These are phyloP conservation scores for Exserohilum rostratum DNA, from an alignment of 2,329 filamentous ascomycete species.

Conservation along the genomic window DNA sequence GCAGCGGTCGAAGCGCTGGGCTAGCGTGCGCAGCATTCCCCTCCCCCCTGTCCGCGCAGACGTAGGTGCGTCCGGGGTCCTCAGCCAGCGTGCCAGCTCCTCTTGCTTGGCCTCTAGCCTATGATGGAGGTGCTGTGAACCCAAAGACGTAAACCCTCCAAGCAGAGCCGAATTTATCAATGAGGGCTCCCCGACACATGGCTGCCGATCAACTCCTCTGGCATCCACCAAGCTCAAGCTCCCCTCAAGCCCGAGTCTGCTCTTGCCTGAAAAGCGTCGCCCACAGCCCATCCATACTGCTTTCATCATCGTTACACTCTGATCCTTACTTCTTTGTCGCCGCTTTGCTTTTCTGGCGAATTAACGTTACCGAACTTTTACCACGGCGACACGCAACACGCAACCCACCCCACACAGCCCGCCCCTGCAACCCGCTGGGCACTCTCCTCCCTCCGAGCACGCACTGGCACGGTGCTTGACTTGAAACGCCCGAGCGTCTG, in stretches of 20 bases:
- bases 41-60: slow-evolving; percentile 19
- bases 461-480: slow-evolving; percentile 30
- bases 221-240: slow-evolving; percentile 12
- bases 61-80: slow-evolving; percentile 37
- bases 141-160: slow-evolving; percentile 39
- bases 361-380: slow-evolving; percentile 31
- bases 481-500: slow-evolving; percentile 49
- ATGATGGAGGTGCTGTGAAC: slow-evolving; percentile 46
- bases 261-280: slow-evolving; percentile 24
- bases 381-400: slow-evolving; percentile 35
- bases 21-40: slow-evolving; percentile 25
- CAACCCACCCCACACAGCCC: slow-evolving; percentile 31
- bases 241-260: slow-evolving; percentile 40
- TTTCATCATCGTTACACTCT: slow-evolving; percentile 35
- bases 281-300: slow-evolving; percentile 39
- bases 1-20: slow-evolving; percentile 33
- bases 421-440: slow-evolving; percentile 36
- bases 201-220: slow-evolving; percentile 42
- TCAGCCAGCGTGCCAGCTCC: slow-evolving; percentile 39
- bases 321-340: slow-evolving; percentile 47
- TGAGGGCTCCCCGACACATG: slow-evolving; percentile 37
- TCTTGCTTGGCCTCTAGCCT: slow-evolving; percentile 45
- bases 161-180: slow-evolving; percentile 45
- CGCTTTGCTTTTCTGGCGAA: slow-evolving; percentile 31
- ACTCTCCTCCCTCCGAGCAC: slow-evolving; percentile 36